These are phyloP conservation scores for Penicillium sp. DNA, from an alignment of 2,329 filamentous ascomycete genomes.

Conservation along the genomic window DNA sequence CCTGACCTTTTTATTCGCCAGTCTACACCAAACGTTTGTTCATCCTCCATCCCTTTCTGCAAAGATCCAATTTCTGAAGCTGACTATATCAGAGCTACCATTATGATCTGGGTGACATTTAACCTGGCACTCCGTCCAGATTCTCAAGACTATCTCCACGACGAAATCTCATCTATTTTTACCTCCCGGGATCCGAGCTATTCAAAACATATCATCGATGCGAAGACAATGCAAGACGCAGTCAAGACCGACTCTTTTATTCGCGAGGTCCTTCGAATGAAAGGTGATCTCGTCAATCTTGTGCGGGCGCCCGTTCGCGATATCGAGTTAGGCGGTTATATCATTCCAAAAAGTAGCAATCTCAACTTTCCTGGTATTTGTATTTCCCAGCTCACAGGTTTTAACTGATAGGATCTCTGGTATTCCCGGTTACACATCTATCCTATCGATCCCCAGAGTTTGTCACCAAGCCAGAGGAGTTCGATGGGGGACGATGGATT, in stretches of 20 bases:
- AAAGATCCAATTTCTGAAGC: neutral
- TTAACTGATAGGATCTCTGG: neutral
- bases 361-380: neutral
- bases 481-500: constrained; percentile 1
- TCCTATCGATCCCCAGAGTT: neutral
- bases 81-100: neutral
- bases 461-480: neutral
- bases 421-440: neutral
- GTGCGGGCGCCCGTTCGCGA: neutral
- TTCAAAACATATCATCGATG: neutral
- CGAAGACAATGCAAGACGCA: neutral
- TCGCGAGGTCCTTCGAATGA: constrained; percentile 2
- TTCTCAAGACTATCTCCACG: neutral
- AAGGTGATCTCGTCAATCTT: constrained; percentile 1
- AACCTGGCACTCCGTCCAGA: neutral
- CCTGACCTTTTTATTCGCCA: constrained; percentile 1
- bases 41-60: neutral
- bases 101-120: neutral
- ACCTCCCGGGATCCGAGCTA: neutral
- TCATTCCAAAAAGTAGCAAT: neutral
- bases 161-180: neutral
- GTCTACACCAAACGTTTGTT: neutral
- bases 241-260: neutral
- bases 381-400: neutral
- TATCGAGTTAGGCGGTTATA: neutral